These are phyloP conservation scores for Triangularia setosa DNA, from an alignment of 2,329 filamentous ascomycete species.

Conservation along the genomic window DNA sequence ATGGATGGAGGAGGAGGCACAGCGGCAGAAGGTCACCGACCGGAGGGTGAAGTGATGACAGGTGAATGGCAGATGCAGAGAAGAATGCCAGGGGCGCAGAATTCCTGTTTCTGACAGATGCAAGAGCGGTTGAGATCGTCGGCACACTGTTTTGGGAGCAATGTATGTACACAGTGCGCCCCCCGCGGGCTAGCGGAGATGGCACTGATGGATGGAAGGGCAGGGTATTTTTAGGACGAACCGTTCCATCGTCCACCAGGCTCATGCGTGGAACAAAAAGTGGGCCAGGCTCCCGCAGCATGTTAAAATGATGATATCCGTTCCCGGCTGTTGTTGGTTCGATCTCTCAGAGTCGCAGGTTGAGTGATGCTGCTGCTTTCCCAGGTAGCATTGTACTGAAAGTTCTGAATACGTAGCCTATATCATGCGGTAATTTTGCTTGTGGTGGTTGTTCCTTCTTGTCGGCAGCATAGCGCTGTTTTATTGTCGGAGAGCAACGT, in stretches of 20 bases:
- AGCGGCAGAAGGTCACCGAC: neutral
- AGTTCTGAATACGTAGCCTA: no score
- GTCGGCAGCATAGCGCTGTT: neutral
- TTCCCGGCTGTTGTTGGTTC: slow-evolving; percentile 14
- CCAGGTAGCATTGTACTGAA: neutral
- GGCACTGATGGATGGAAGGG: neutral
- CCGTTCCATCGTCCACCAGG: neutral
- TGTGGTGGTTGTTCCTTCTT: no score
- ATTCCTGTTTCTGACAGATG: slow-evolving; percentile 2
- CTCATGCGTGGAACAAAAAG: slow-evolving; percentile 5
- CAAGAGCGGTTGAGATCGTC: neutral
- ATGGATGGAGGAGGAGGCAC: neutral
- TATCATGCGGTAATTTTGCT: no score
- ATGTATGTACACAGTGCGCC: neutral
- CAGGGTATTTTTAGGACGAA: slow-evolving; percentile 16
- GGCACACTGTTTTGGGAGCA: neutral
- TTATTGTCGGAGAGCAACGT: no score
- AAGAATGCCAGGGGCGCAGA: neutral
- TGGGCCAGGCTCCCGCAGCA: neutral
- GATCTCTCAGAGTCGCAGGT: slow-evolving; percentile 16
- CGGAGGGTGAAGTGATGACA: neutral
- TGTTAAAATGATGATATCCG: slow-evolving; percentile 21
- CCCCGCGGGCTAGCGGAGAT: no score
- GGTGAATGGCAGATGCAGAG: neutral
- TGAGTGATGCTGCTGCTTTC: slow-evolving; percentile 18